Base-by-base conservation (phyloP, 306 rosid genomes). In the Corylus heterophylla region DNA sequence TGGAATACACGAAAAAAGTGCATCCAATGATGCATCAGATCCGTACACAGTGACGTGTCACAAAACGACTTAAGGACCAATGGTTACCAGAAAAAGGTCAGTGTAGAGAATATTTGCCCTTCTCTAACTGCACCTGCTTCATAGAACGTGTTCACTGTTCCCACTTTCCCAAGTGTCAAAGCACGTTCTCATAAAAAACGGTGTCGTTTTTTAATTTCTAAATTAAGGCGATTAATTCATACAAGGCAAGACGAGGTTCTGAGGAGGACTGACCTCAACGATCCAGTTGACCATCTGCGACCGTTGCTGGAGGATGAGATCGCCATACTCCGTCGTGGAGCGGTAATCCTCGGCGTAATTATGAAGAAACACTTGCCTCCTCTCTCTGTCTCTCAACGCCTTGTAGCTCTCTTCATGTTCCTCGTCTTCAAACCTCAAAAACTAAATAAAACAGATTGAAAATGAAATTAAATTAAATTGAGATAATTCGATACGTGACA, bases 271-370 rank as follows among this genome's bases (percentile, higher is more conserved):
- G 52, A 92, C 91, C 91, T 91, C 93, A 85, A 89, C 71, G 25
- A 95, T 92, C 98, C 99, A 95, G 54, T 85, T 90, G 82, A 91
- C 77, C 92, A 91, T 93, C 44, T 81, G 79, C 31, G 82, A 83
- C 74, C 99, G 90, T 84, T 86, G 90, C 69, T 88, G 90, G 76
- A 89, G 88, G 73, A 92, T 86, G 9, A 89, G 88, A 61, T 85
- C 80, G 52, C 94, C 90, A 69, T 79, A 78, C 39, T 91, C 86
- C 69, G 90, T 79, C 54, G 85, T 50, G 76, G 89, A 85, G 56
- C 80, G 77, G 86, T 87, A 91, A 5, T 83, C 82, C 14, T 86
- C 85, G 13, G 55, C 74, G 79, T 90, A 91, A 85, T 92, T 89
- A 71, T 73, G 86, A 76, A 73, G 29, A 77, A 76, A 79, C n/a